A percentile compares a stretch with the other conserved stretches of the same genome.
These are phyloP conservation scores for Laguncularia racemosa DNA, from an alignment of 345 rosid species.

Conservation along the genomic window DNA sequence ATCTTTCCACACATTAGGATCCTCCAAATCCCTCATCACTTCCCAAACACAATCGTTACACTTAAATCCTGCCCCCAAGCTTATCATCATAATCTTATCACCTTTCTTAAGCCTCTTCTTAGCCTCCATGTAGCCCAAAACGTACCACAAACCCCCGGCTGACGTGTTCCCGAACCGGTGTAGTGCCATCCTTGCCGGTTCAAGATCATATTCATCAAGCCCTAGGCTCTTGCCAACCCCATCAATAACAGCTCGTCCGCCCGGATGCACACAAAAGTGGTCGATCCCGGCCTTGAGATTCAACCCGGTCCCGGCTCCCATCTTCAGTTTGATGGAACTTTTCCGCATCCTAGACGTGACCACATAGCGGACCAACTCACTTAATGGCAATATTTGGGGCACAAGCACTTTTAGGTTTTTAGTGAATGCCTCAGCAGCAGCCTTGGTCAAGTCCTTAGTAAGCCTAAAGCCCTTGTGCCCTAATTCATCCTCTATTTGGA, in stretches of 20 bases:
- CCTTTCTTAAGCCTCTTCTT: slow-evolving; percentile 44
- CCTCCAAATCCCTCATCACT: slow-evolving; percentile 33
- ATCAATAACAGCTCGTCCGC: slow-evolving; percentile 79
- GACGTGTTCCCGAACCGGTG: slow-evolving; percentile 82
- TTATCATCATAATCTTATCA: slow-evolving; percentile 41
- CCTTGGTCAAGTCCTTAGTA: slow-evolving; percentile 37
- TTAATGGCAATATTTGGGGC: slow-evolving; percentile 47
- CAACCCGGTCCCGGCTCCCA: slow-evolving; percentile 13
- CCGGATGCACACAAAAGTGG: slow-evolving; percentile 83
- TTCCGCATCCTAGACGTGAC: background rate
- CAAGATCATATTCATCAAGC: slow-evolving; percentile 48
- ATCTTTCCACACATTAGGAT: slow-evolving; percentile 53
- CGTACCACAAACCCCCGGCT: slow-evolving; percentile 80
- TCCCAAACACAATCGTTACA: slow-evolving; percentile 56
- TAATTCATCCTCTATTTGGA: slow-evolving; percentile 45
- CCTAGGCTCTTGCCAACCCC: slow-evolving; percentile 51
- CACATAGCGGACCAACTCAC: slow-evolving; percentile 30
- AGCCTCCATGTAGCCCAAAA: slow-evolving; percentile 61
- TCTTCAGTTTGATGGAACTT: slow-evolving; percentile 6
- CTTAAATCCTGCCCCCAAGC: slow-evolving; percentile 63
- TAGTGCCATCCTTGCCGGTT: slow-evolving; percentile 80
- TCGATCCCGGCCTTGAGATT: slow-evolving; percentile 66
- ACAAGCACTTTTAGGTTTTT: slow-evolving; percentile 45
- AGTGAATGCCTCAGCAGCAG: slow-evolving; percentile 47
- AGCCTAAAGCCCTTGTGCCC: slow-evolving; percentile 52